Evolutionary conservation across 164 flowering plant species (phyloP).

Genomic region (Magnolia officinalis): DNA sequence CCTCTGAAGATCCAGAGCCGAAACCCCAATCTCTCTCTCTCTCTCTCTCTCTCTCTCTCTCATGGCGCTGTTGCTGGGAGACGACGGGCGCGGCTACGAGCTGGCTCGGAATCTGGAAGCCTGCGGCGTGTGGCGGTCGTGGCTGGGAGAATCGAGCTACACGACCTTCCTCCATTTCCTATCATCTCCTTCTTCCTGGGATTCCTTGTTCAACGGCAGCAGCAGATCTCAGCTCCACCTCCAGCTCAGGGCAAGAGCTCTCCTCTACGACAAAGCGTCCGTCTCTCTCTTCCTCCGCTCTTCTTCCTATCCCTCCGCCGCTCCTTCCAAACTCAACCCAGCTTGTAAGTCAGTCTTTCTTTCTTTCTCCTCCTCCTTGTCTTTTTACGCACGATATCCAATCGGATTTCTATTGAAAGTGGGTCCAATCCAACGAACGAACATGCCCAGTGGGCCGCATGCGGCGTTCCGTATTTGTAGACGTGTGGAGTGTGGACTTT

Average conservation of each 20-base stretch:
- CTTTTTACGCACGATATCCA: too few species aligned
- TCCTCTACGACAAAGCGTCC: constrained; percentile 81
- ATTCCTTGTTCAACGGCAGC: constrained; percentile 61
- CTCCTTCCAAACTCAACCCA: constrained; percentile 65
- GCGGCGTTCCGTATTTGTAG: too few species aligned
- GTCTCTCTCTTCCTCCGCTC: constrained; percentile 65
- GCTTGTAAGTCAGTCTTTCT: constrained; percentile 38
- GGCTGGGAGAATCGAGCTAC: constrained; percentile 88
- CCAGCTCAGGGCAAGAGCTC: constrained; percentile 86
- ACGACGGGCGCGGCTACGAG: constrained; percentile 88
- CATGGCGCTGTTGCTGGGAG: constrained; percentile 79
- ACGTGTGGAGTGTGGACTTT: too few species aligned
- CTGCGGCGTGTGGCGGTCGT: constrained; percentile 77
- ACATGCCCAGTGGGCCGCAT: too few species aligned
- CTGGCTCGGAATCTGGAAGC: constrained; percentile 73
- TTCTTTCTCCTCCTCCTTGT: not conserved
- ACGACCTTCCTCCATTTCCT: constrained; percentile 45
- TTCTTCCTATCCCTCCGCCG: constrained; percentile 24
- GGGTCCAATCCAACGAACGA: too few species aligned
- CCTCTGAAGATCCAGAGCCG: too few species aligned
- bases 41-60: not conserved
- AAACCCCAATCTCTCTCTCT: too few species aligned
- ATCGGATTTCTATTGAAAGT: not conserved
- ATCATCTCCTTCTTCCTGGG: constrained; percentile 70
- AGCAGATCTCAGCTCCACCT: constrained; percentile 68